A percentile compares a stretch with the other conserved stretches of the same genome.
phyloP scores from a whole-genome alignment of 1,284 basidiomycete species.

The Peniophora sp. region DNA sequence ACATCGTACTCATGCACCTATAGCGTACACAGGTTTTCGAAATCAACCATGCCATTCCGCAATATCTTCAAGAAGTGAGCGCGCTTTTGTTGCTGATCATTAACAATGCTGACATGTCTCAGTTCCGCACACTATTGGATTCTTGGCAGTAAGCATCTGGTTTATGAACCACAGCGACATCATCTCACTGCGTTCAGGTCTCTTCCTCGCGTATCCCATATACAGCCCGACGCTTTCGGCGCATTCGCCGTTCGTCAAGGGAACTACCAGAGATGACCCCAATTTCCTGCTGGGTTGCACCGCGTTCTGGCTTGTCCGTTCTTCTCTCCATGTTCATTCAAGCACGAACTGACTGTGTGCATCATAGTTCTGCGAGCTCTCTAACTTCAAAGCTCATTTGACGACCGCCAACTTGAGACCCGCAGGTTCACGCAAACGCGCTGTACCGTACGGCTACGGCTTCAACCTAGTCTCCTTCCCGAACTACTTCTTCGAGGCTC shows the following conservation, averaged over 20 bases:
- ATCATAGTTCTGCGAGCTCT: slow-evolving; percentile 74
- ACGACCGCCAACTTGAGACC: slow-evolving; percentile 81
- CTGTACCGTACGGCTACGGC: slow-evolving; percentile 81
- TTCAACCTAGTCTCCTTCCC: slow-evolving; percentile 85
- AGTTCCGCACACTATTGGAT: slow-evolving; percentile 89
- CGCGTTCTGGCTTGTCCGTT: slow-evolving; percentile 70
- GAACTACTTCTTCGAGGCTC: slow-evolving; percentile 91
- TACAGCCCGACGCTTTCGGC: slow-evolving; percentile 70
- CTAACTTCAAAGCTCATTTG: slow-evolving; percentile 81
- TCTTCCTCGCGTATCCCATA: slow-evolving; percentile 72
- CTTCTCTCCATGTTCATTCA: slow-evolving; percentile 3
- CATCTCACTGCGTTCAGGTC: slow-evolving; percentile 27
- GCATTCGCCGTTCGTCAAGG: slow-evolving; percentile 52
- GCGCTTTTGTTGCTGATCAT: not conserved
- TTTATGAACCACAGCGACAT: slow-evolving; percentile 7
- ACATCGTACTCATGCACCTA: not conserved
- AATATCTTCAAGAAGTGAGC: slow-evolving; percentile 90
- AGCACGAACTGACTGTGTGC: not conserved
- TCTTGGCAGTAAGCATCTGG: slow-evolving; percentile 50
- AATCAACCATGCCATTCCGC: slow-evolving; percentile 85
- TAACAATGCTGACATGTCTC: slow-evolving; percentile 6
- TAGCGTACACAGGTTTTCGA: slow-evolving; percentile 90
- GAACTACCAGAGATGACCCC: slow-evolving; percentile 63
- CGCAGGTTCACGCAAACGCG: slow-evolving; percentile 71
- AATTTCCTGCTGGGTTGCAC: slow-evolving; percentile 63